Percentiles rank a stretch among this genome's conserved stretches.
These are phyloP conservation scores for Arxiozyma telluris DNA, from an alignment of 1,139 yeast genomes.

Conservation along the genomic window DNA sequence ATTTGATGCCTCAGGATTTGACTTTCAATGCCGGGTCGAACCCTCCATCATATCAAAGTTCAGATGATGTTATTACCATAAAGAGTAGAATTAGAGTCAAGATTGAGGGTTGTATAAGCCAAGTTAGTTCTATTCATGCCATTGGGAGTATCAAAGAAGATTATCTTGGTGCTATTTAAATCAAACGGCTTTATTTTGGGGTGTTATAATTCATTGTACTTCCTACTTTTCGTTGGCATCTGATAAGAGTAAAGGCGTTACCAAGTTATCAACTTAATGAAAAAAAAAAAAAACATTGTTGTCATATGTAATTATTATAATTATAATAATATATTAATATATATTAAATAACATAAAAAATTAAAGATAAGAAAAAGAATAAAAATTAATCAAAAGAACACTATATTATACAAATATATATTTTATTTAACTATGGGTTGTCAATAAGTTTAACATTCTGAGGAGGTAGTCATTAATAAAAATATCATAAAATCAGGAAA, in stretches of 20 bases:
- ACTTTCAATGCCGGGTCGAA: conserved; percentile 89
- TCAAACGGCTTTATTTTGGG: not conserved
- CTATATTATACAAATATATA: not conserved
- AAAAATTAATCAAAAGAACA: conserved; percentile 1
- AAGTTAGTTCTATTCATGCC: conserved; percentile 93
- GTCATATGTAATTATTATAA: not conserved
- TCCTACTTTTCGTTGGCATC: not conserved
- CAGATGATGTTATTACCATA: conserved; percentile 89
- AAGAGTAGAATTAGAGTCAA: conserved; percentile 90
- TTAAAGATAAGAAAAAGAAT: not conserved
- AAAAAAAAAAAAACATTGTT: no score
- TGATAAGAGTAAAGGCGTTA: not conserved
- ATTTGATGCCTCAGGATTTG: conserved; percentile 90
- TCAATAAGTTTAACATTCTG: not conserved
- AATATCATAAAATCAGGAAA: not conserved
- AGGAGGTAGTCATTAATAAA: not conserved
- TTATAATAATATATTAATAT: conserved; percentile 1
- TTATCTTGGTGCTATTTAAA: conserved; percentile 71
- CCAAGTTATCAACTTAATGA: not conserved
- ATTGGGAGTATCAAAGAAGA: conserved; percentile 97
- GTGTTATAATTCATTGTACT: not conserved
- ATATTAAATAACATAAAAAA: not conserved
- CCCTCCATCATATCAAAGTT: conserved; percentile 97
- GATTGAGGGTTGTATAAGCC: conserved; percentile 95
- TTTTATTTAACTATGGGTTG: not conserved